Base-by-base conservation (phyloP, 2,329 filamentous ascomycete species). In the Aspergillus tanneri region DNA sequence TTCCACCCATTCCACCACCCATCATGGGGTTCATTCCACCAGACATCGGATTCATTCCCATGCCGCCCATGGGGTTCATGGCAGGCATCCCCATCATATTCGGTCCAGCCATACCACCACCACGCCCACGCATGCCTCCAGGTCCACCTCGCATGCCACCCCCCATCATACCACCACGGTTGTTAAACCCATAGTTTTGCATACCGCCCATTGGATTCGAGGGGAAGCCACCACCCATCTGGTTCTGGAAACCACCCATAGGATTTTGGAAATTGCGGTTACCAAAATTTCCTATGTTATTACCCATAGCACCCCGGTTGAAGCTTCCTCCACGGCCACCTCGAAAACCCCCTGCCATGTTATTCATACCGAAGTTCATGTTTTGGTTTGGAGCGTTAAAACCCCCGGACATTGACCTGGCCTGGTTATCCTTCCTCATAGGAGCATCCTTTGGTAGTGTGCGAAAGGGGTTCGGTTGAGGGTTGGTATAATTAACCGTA, bases 391-490 rank as follows among this genome's bases (percentile, higher is more conserved):
- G 55, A 25, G 65, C 59, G 49, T 73, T 75, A 61, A 74, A 78
- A 43, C 68, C 65, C 18, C 64, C 78, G 81, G 46, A 70, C 68
- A 37, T 76, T 72, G 39, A 77, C 65, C 24, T 73, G 68, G 47
- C 56, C 23, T 82, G 77, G 44, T 83, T 83, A 50, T 82, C 77
- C 64, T 89, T 85, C 49, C 88, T 82, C 59, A 81, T 79, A 0
- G 88, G 90, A 0, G 87, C 86, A 66, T 96, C 91, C 73, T 96
- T 96, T 14, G 90, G 91, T 4, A 95, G 74, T 0, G 90, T 96
- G 56, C 87, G 86, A 80, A 95, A 97, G 0, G 91, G 90, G 67
- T 97, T 97, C 57, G 81, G 78, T 39, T 82, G 80, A 0, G 90
- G 84, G 55, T 83, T 86, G 44, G 87, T 87, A 74, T 90, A 96